These are phyloP conservation scores for Pythium insidiosum DNA, from an alignment of 352 stramenopile genomes.

Conservation along the genomic window DNA sequence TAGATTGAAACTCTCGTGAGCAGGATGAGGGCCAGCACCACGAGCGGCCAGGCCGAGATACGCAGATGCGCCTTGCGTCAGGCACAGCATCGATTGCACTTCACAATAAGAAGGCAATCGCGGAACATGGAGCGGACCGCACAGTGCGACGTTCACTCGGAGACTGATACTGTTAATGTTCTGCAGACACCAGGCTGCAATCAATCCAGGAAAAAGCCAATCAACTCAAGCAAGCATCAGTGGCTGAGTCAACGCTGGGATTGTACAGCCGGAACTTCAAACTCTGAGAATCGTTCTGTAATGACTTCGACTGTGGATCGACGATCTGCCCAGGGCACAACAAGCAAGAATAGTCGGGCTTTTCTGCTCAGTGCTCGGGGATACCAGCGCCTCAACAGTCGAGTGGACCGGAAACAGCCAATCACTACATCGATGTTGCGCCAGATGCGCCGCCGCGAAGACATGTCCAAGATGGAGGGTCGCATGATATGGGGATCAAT, in stretches of 20 bases:
- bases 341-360: slow-evolving; percentile 15
- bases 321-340: slow-evolving; percentile 11
- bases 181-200: no score
- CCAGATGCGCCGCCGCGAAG: slow-evolving; percentile 3
- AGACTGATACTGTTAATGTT: no score
- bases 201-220: not conserved
- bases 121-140: no score
- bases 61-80: slow-evolving; percentile 1
- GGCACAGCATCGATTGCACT: no score
- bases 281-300: slow-evolving; percentile 5
- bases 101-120: no score
- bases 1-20: not conserved
- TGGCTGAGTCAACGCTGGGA: slow-evolving; percentile 1
- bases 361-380: slow-evolving; percentile 19
- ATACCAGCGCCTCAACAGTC: slow-evolving; percentile 14
- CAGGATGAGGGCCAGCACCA: not conserved
- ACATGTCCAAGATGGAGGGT: not conserved
- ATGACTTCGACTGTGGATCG: slow-evolving; percentile 15
- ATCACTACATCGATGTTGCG: slow-evolving; percentile 25
- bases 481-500: slow-evolving; percentile 13
- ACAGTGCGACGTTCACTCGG: no score
- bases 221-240: slow-evolving; percentile 1
- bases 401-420: slow-evolving; percentile 22
- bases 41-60: not conserved
- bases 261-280: slow-evolving; percentile 2